These are phyloP conservation scores for Sutorius australiensis DNA, from an alignment of 768 basidiomycete genomes.

Conservation along the genomic window DNA sequence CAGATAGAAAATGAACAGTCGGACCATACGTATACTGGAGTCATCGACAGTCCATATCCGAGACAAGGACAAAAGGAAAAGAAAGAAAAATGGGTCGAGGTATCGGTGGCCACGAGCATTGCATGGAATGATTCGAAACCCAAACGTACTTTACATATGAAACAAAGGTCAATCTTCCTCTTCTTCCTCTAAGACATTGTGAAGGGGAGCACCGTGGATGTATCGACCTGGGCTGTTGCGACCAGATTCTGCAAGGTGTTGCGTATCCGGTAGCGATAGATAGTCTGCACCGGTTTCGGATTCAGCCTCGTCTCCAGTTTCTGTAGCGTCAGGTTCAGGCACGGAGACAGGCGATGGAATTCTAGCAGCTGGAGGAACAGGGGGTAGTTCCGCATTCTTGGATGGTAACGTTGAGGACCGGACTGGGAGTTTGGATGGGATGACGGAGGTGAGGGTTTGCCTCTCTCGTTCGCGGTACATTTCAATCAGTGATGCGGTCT, in stretches of 20 bases:
- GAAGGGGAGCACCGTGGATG: conserved; percentile 79
- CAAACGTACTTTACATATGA: conserved; percentile 22
- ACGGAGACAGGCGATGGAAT: conserved; percentile 14
- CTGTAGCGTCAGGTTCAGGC: conserved; percentile 23
- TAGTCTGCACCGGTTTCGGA: conserved; percentile 22
- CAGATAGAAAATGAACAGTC: conserved; percentile 1
- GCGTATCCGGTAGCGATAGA: conserved; percentile 34
- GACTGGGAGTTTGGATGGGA: conserved; percentile 35
- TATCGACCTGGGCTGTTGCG: conserved; percentile 69
- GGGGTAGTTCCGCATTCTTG: conserved; percentile 10
- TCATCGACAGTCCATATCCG: conserved; percentile 9
- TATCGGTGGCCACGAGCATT: conserved; percentile 24
- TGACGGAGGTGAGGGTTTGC: conserved; percentile 21
- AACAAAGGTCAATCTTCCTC: conserved; percentile 49
- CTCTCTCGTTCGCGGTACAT: conserved; percentile 78
- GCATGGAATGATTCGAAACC: conserved; percentile 6
- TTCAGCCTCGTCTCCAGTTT: conserved; percentile 27
- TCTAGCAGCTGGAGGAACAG: not conserved
- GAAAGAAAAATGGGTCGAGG: conserved; percentile 11
- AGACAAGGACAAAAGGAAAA: conserved; percentile 2
- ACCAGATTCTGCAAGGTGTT: conserved; percentile 44
- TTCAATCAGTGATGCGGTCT: conserved; percentile 76
- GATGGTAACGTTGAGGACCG: conserved; percentile 20
- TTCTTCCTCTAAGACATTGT: conserved; percentile 82
- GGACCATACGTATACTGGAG: not conserved